Evolutionary conservation across 371 early-diverging fungal species (phyloP), one percentile per base, ranked within the genome.

Genomic region (Mortierella sp.): DNA sequence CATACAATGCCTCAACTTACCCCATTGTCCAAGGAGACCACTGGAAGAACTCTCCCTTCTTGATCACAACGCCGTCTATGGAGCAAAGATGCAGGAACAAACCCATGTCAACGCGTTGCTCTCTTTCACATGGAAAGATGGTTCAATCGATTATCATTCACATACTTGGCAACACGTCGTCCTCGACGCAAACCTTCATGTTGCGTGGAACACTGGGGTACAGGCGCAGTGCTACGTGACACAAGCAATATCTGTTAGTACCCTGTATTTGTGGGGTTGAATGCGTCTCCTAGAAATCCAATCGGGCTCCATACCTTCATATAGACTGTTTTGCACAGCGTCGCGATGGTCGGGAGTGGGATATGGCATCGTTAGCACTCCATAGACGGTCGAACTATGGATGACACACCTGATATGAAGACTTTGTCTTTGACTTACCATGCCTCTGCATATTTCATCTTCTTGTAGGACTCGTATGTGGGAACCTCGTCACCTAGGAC

Each of bases 141-240:
- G n/a, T n/a, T n/a, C n/a, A n/a, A n/a, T n/a, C n/a, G n/a, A n/a
- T n/a, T n/a, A n/a, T n/a, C n/a, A n/a, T n/a, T n/a, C 44, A 44
- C 44, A 16, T 70, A 70, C 70, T 76, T 0, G 94, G 94, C 58
- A 88, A 82, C 3, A 89, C 63, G 65, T 89, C 89, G 63, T 91
- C 91, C 13, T 84, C 62, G 21, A 90, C 76, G 22, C 91, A 91
- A 44, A 81, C 71, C 76, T 92, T 94, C 24, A 80, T 63, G 50
- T 91, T 88, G 9, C 63, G 61, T 5, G 94, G 94, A 8, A 94
- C 92, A 12, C 88, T 85, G 8, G 93, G 92, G 68, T 91, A 83
- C 13, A 90, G 81, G 4, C 93, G 85, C 7, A 94, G 71, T 2
- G 88, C 83, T 40, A 44, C 10, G n/a, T 7, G n/a, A 0, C 17